Evolutionary conservation across 495 filamentous ascomycete species (phyloP).

Genomic region (Durotheca rogersii): DNA sequence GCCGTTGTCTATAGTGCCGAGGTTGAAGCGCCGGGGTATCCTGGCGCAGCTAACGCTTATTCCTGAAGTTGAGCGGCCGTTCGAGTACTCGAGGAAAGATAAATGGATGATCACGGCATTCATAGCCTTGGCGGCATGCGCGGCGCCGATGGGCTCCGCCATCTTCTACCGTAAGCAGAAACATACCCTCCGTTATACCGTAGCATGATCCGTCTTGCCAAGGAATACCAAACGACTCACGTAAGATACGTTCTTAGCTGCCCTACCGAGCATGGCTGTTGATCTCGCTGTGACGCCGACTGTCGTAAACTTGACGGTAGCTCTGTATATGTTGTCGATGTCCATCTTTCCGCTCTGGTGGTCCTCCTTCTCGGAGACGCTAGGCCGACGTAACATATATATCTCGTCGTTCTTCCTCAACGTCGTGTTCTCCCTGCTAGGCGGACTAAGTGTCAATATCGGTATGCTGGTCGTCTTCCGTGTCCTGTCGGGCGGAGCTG

Average conservation of each 20-base stretch:
- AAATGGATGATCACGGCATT: slow-evolving; percentile 89
- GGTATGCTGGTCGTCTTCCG: slow-evolving; percentile 86
- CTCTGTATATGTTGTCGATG: slow-evolving; percentile 89
- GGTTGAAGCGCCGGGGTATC: slow-evolving; percentile 69
- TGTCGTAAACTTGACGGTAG: slow-evolving; percentile 78
- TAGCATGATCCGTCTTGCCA: slow-evolving; percentile 1
- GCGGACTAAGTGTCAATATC: slow-evolving; percentile 73
- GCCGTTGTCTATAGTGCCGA: slow-evolving; percentile 57
- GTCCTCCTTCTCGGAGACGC: slow-evolving; percentile 83
- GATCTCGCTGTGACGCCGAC: slow-evolving; percentile 67
- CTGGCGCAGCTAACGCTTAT: slow-evolving; percentile 71
- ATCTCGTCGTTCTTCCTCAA: slow-evolving; percentile 79
- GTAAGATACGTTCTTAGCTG: slow-evolving; percentile 54
- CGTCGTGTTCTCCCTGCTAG: slow-evolving; percentile 71
- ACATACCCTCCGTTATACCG: slow-evolving; percentile 7
- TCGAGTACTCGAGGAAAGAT: slow-evolving; percentile 65
- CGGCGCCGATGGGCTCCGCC: slow-evolving; percentile 80
- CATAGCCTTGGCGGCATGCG: slow-evolving; percentile 71
- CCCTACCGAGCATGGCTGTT: slow-evolving; percentile 65
- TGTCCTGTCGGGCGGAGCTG: slow-evolving; percentile 75
- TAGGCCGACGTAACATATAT: slow-evolving; percentile 85
- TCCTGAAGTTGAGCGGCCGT: slow-evolving; percentile 78
- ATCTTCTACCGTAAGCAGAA: slow-evolving; percentile 75
- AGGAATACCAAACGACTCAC: slow-evolving; percentile 13
- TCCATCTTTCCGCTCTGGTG: slow-evolving; percentile 92